Evolutionary conservation across 2,329 filamentous ascomycete genomes (phyloP).

Genomic region (Rugonectria rugulosa): DNA sequence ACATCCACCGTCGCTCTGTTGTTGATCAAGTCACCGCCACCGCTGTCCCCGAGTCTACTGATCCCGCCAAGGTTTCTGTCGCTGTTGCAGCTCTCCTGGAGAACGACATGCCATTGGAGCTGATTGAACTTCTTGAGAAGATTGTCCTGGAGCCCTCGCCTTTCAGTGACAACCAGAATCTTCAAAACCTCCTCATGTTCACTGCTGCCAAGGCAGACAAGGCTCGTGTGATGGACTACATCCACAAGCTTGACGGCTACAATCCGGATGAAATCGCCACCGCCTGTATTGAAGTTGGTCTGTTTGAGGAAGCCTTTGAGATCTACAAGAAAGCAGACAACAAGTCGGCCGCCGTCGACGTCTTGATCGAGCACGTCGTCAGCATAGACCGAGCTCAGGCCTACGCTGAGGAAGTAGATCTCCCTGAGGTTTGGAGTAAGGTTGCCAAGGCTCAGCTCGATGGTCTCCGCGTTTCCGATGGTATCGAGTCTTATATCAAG

Average conservation of each 20-base stretch:
- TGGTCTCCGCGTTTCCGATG: slow-evolving; percentile 88
- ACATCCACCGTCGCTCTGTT: slow-evolving; percentile 90
- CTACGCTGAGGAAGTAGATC: slow-evolving; percentile 92
- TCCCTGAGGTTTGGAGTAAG: slow-evolving; percentile 97
- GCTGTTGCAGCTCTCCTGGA: slow-evolving; percentile 93
- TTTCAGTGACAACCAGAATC: slow-evolving; percentile 95
- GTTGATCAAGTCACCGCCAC: slow-evolving; percentile 97
- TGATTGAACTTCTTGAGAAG: slow-evolving; percentile 98
- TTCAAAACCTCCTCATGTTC: slow-evolving; percentile 96
- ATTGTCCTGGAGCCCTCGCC: slow-evolving; percentile 99
- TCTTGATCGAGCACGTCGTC: slow-evolving; percentile 94
- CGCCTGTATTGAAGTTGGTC: slow-evolving; percentile 91
- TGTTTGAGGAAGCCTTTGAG: slow-evolving; percentile 97
- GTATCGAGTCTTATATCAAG: slow-evolving; percentile 97
- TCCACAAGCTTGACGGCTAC: slow-evolving; percentile 88
- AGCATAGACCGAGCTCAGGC: slow-evolving; percentile 97
- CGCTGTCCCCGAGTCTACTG: slow-evolving; percentile 89
- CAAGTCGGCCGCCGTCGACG: slow-evolving; percentile 84
- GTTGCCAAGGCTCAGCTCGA: slow-evolving; percentile 98
- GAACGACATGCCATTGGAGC: slow-evolving; percentile 88
- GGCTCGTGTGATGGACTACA: slow-evolving; percentile 93
- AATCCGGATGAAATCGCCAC: slow-evolving; percentile 91
- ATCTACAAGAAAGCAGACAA: slow-evolving; percentile 98
- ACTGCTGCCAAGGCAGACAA: slow-evolving; percentile 98
- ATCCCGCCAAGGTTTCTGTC: slow-evolving; percentile 93